Base-by-base conservation (phyloP, 352 stramenopile species). In the Pythium vanterpoolii region DNA sequence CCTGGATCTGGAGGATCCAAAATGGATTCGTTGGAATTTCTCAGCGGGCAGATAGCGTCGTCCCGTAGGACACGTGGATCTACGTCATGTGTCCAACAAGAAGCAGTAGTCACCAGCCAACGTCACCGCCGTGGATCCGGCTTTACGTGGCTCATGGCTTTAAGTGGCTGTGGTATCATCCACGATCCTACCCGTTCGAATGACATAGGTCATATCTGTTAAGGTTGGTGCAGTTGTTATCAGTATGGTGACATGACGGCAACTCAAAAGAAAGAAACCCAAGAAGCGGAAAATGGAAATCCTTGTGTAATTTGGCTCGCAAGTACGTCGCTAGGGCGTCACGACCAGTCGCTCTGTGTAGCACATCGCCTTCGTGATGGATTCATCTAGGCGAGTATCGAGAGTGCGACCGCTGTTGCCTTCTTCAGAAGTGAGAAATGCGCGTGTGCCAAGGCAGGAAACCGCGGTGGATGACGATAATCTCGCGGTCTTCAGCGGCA, bases 401-500 rank as follows among this genome's bases (percentile, higher is more conserved):
- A 55, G 44, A 33, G 33, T 55, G n/a, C 47, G 28, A 7, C 45
- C 45, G 5, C 45, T 52, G 5, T 27, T 18, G 44, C 44, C 27
- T 16, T 16, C n/a, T 16, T 26, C 39, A 4, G 18, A 24, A 9
- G 6, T 21, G 33, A 56, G n/a, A 44, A 28, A 44, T 28, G 13
- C 31, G 11, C 33, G 21, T 42, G 18, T 39, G 18, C 23, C 13
- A 11, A 23, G 28, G 26, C 11, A 34, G 7, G 7, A 24, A 27
- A 21, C 2, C 16, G 47, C 45, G n/a, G 39, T 49, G 16, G 50
- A 60, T 3, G 43, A 60, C 26, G 51, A 66, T 2, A 50, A 57
- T 9, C 0, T 43, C 4, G 60, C 38, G 16, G 13, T 19, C 9
- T 67, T 67, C 19, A 62, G 45, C 28, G 39, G 60, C 45, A 62